phyloP scores from a whole-genome alignment of 306 rosid genomes.

The Lablab purpureus region DNA sequence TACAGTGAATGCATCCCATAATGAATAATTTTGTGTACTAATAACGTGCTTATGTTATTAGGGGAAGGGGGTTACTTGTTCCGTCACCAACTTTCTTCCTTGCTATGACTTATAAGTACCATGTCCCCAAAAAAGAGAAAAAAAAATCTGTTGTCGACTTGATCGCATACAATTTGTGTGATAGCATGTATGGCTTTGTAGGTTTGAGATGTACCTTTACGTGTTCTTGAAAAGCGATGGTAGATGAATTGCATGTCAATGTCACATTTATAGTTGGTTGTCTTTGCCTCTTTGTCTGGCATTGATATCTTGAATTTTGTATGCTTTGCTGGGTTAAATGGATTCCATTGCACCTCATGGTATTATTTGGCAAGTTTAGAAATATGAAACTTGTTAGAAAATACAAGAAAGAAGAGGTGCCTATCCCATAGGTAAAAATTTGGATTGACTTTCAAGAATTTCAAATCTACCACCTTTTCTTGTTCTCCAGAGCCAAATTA shows the following conservation, averaged over 20 bases:
- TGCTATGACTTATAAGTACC: not conserved
- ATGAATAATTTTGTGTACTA: not conserved
- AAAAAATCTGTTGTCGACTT: constrained; percentile 14
- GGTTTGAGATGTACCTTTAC: not conserved
- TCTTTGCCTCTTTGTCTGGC: not conserved
- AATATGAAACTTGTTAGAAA: not conserved
- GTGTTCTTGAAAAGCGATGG: constrained; percentile 1
- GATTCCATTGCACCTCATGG: too few relatives aligned
- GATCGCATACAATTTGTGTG: constrained; percentile 14
- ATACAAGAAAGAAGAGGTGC: not conserved
- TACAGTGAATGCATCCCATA: not conserved
- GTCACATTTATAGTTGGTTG: too few relatives aligned
- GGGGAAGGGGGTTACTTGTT: not conserved
- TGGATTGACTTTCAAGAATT: not conserved
- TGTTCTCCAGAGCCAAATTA: not conserved
- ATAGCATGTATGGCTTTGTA: constrained; percentile 1
- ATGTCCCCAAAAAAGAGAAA: too few relatives aligned
- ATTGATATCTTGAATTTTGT: too few relatives aligned
- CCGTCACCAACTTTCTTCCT: not conserved
- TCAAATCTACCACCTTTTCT: not conserved
- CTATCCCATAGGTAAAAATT: not conserved
- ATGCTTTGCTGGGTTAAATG: not conserved
- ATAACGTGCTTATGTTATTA: not conserved
- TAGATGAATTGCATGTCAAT: constrained; percentile 19
- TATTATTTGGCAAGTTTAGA: too few relatives aligned